Evolutionary conservation across 208 protist species (phyloP), one percentile per base, ranked within the genome.

Genomic region (Angomonas deanei): DNA sequence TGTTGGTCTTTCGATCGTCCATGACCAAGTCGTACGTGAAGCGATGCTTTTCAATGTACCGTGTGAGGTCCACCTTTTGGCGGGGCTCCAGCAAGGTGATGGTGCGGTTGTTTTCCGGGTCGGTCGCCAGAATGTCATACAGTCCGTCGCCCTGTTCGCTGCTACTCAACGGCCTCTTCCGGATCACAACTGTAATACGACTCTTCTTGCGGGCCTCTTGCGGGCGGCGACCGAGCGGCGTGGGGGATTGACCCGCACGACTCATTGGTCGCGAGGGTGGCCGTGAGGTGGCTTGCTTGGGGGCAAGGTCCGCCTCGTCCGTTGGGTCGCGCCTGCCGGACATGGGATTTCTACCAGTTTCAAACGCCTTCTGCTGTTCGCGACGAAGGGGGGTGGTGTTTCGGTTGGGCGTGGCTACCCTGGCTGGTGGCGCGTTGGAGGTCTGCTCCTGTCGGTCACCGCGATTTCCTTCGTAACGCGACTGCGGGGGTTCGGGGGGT

Each of bases 11-110:
- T 39, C 64, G 78, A 59, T 98, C 91, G 54, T 97, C 91, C 54
- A 98, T 92, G 21, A 98, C 96, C 26, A 96, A 75, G 70, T 99
- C 97, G 68, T 98, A 99, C 24, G 82, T 82, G 70, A 98, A 98
- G 33, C 88, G 84, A 61, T 99, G 97, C 71, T 95, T 94, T 53
- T 98, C 95, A 59, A 95, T 98, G 74, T 97, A 98, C 57, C 96
- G 97, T 19, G 88, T 97, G 21, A 99, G 68, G 77, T 99, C 97
- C 46, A 98, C 89, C 69, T 97, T 97, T 47, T 97, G 84, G 33
- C 91, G 91, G 13, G 89, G 87, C 70, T 94, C 88, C 32, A 93
- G 74, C 47, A 97, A 67, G 4, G 84, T 82, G 39, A 97, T 86
- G 61, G 69, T 82, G 47, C 80, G 76, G 42, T 60, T 81, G 64